Base-by-base conservation (phyloP, 129 eudicot genomes). In the Ambrosia artemisiifolia region DNA sequence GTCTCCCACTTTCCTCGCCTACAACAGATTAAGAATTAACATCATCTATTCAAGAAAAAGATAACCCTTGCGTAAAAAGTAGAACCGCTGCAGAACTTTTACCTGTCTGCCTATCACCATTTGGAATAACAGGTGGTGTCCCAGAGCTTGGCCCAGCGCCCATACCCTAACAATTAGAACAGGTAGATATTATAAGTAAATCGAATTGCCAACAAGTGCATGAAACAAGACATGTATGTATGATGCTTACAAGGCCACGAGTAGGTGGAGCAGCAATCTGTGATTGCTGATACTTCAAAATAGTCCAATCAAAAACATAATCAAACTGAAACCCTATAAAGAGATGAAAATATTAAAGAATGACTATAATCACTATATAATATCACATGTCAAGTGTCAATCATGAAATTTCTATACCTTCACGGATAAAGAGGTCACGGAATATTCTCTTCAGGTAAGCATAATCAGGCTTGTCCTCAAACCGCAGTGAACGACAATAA, bases 251-350 rank as follows among this genome's bases (percentile, higher is more conserved):
- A 59, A 80, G 78, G 42, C 80, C 82, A 35, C 91, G 83, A 20
- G 85, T 56, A 78, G 97, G 89, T 73, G 96, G 88, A 65, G 88
- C 85, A 17, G 88, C 81, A 43, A 83, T 78, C 71, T 89, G 91
- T 63, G 98, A 87, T 71, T 83, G 95, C 81, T 92, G 98, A 82
- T 92, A 89, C 86, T 89, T 92, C 80, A 92, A 80, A 40, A 92
- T 92, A 14, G 94, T 92, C 97, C 97, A 91, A 73, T 91, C 97
- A 83, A 91, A 91, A 72, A 91, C 96, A 67, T 91, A 91, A 77
- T 92, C 97, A 67, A 91, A 91, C 82, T 91, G 97, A 69, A 91
- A 91, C 53, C 97, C 97, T 91, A 82, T 77, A 70, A 20, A 44
- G 17, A 35, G 34, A 78, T 16, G 32, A 63, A 78, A 40, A n/a